phyloP scores from a whole-genome alignment of 2,329 filamentous ascomycete genomes.

The Trichoderma sp. region DNA sequence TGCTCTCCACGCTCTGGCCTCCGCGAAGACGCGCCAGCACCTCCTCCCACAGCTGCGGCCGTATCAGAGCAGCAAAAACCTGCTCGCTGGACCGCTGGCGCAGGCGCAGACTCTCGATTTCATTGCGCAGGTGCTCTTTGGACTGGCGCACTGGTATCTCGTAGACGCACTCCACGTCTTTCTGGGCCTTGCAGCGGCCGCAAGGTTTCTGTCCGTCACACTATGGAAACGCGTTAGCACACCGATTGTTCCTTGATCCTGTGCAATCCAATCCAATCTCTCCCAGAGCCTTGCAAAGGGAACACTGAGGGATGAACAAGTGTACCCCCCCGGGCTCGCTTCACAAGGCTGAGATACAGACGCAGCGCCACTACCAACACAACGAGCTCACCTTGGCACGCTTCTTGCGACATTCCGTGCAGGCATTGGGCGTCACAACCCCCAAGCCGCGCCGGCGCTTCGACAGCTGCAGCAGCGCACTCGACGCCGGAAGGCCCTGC shows the following conservation, averaged over 20 bases:
- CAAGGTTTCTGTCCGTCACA: conserved; percentile 62
- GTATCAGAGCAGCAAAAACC: conserved; percentile 56
- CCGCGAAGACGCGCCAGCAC: conserved; percentile 55
- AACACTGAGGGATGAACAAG: no score
- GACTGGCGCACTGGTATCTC: conserved; percentile 64
- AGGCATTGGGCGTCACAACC: conserved; percentile 61
- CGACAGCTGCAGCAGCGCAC: conserved; percentile 37
- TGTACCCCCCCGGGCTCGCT: not conserved
- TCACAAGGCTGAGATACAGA: conserved; percentile 38
- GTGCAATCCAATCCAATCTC: not conserved
- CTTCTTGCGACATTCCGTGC: conserved; percentile 63
- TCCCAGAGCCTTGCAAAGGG: not conserved
- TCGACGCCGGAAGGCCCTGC: conserved; percentile 22
- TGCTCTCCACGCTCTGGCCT: conserved; percentile 56
- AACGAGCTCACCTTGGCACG: conserved; percentile 56
- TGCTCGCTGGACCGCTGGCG: conserved; percentile 58
- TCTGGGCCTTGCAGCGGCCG: conserved; percentile 56
- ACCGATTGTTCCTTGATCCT: not conserved
- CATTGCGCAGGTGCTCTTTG: conserved; percentile 61
- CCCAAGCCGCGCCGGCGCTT: conserved; percentile 58
- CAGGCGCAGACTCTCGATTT: conserved; percentile 59
- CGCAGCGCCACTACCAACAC: not conserved
- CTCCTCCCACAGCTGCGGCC: conserved; percentile 55
- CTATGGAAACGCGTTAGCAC: conserved; percentile 36
- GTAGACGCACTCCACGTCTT: conserved; percentile 60